Base-by-base conservation (phyloP, 2,329 filamentous ascomycete genomes). In the Nakataea oryzae region DNA sequence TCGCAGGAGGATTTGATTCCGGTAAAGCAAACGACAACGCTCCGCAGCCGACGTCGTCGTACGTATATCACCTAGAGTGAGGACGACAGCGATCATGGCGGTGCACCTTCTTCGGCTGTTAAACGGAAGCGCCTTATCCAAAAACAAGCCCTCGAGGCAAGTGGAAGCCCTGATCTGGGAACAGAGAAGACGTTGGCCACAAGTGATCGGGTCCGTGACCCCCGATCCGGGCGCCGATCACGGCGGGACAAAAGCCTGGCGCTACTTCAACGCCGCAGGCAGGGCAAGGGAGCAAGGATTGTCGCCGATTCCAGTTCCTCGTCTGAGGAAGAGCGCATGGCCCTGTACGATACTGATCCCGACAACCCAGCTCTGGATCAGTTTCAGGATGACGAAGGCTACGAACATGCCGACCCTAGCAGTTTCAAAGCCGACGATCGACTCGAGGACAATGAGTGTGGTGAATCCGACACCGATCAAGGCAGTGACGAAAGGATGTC, bases 381-480 rank as follows among this genome's bases (percentile, higher is more conserved):
- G 41, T 74, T 74, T 61, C 69, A 73, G 14, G 72, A 74, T 26
- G 72, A 73, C 9, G 71, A 73, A n/a, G 68, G 70, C 12, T 68
- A 67, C 1, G 66, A 58, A 7, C 57, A 62, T 21, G 30, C 60
- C 34, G 55, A 13, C 21, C 21, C 29, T 60, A 21, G 32, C 55
- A 14, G 6, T n/a, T n/a, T n/a, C 28, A 47, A 61, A 61, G 34
- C 54, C 13, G 54, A 32, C 3, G 27, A 55, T 14, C 6, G 17
- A 11, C 17, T 9, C 41, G 57, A 34, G n/a, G n/a, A n/a, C n/a
- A n/a, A n/a, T n/a, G n/a, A n/a, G n/a, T n/a, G n/a, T n/a, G n/a
- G n/a, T 27, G 60, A 60, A 4, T 54, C 28, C 17, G 59, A 29
- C 11, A 30, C 26, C 6, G 59, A 41, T 3, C 27, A 47, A 17